Conservation (phyloP, 768 basidiomycete species). For the Leccinum variicolor region DNA sequence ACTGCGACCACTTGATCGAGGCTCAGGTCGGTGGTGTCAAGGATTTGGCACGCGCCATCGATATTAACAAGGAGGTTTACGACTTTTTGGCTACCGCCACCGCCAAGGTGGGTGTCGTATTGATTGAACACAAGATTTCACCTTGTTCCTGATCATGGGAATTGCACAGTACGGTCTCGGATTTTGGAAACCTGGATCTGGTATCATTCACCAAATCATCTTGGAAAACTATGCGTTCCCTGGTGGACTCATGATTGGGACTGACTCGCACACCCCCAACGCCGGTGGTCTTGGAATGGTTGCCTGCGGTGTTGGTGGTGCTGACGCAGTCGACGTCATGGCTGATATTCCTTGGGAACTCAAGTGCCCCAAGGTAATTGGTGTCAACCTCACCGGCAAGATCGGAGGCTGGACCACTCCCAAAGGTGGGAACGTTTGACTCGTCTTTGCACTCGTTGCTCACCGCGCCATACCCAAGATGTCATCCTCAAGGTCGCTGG, state of each 20-base stretch:
- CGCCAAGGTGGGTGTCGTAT: slow-evolving; percentile 61
- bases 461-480: slow-evolving; percentile 44
- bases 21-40: slow-evolving; percentile 92
- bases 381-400: slow-evolving; percentile 94
- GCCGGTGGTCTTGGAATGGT: slow-evolving; percentile 99
- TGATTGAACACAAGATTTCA: not conserved
- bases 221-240: slow-evolving; percentile 99
- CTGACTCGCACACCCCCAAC: slow-evolving; percentile 98
- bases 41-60: slow-evolving; percentile 89
- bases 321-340: slow-evolving; percentile 99
- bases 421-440: slow-evolving; percentile 58
- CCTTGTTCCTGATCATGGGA: not conserved
- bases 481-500: slow-evolving; percentile 99
- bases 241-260: slow-evolving; percentile 99
- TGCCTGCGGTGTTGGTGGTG: slow-evolving; percentile 99
- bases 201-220: slow-evolving; percentile 99
- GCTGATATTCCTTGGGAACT: slow-evolving; percentile 98
- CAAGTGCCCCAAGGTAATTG: slow-evolving; percentile 99
- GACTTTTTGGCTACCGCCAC: slow-evolving; percentile 98
- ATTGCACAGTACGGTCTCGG: slow-evolving; percentile 84
- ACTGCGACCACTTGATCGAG: slow-evolving; percentile 99
- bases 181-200: slow-evolving; percentile 99
- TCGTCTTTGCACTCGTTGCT: not conserved
- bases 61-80: slow-evolving; percentile 98
- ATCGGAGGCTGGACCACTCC: slow-evolving; percentile 97